Conservation (phyloP, 805 yeast species). For the Nematodospora valgi region DNA sequence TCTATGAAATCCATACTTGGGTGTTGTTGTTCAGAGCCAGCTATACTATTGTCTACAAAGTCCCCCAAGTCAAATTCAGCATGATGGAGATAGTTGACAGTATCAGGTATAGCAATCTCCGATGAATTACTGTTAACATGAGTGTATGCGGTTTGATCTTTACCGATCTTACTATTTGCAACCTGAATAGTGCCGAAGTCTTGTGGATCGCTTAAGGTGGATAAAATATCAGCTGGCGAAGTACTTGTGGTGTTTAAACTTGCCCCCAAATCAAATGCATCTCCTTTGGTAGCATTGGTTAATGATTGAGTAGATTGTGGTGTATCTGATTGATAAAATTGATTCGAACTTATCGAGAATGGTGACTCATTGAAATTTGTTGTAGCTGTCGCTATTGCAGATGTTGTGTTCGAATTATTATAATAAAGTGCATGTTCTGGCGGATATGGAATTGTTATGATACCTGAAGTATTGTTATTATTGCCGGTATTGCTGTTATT, state of each 20-base stretch:
- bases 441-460: conserved; percentile 2
- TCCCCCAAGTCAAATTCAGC: conserved; percentile 5
- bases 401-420: conserved; percentile 1
- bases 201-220: not conserved
- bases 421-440: not conserved
- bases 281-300: not conserved
- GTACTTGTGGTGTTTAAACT: not conserved
- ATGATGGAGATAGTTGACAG: conserved; percentile 1
- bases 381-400: not conserved
- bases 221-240: not conserved
- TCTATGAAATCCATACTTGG: conserved; percentile 10
- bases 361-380: conserved; percentile 5
- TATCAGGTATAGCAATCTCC: not conserved
- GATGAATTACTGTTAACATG: conserved; percentile 4
- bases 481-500: conserved; percentile 5
- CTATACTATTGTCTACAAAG: not conserved
- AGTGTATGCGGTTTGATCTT: conserved; percentile 5
- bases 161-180: not conserved
- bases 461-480: conserved; percentile 14
- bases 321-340: conserved; percentile 8
- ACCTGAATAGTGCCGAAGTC: conserved; percentile 1
- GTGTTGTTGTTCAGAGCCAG: conserved; percentile 3
- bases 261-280: not conserved
- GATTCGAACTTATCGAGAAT: conserved; percentile 4
- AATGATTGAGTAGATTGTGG: conserved; percentile 6